Base-by-base conservation (phyloP, 139 green algal genomes). In the Chlamydomonas sphaeroides region DNA sequence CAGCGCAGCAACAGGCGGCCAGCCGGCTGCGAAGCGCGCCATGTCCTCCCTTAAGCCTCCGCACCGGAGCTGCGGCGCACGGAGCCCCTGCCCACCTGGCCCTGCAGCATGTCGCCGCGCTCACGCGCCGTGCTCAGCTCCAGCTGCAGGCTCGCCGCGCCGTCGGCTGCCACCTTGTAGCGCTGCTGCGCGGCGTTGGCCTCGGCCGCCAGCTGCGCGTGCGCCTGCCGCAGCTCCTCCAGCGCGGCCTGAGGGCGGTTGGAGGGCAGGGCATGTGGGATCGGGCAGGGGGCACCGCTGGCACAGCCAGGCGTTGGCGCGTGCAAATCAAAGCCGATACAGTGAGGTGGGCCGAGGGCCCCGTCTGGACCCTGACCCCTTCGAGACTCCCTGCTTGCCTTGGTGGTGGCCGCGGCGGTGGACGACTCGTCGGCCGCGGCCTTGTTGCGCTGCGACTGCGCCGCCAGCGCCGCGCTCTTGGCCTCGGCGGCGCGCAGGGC, bases 121-220 rank as follows among this genome's bases (percentile, higher is more conserved):
- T 90, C 86, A 17, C 80, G 61, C 18, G 57, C 5, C 6, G 68
- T 67, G 28, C 36, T 53, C 51, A 85, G 61, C 80, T 90, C 86
- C 41, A 84, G 66, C 80, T 90, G 84, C 65, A 84, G 49, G 36
- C 48, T 67, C 26, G 77, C 77, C 21, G 48, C 48, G 11, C 65
- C 77, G 48, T 84, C 77, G 2, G 48, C 28, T 0, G 77, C 77
- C 5, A 70, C 41, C 48, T 80, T 70, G 35, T 78, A 82, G 41
- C 65, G 72, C 68, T 80, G 69, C 15, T 62, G 45, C n/a, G 85
- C 74, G 48, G 53, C 68, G 8, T 48, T 17, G 7, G 78, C 68
- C 67, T 86, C 75, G 14, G 62, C 61, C 49, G 63, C 33, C 61
- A 87, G 59, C n/a, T 62, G 45, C 30, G 45, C 39, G 68, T 81